Percentiles rank a stretch among this genome's conserved stretches.
Evolutionary conservation across 768 basidiomycete species (phyloP).

Genomic region (Mycena kentingensis): DNA sequence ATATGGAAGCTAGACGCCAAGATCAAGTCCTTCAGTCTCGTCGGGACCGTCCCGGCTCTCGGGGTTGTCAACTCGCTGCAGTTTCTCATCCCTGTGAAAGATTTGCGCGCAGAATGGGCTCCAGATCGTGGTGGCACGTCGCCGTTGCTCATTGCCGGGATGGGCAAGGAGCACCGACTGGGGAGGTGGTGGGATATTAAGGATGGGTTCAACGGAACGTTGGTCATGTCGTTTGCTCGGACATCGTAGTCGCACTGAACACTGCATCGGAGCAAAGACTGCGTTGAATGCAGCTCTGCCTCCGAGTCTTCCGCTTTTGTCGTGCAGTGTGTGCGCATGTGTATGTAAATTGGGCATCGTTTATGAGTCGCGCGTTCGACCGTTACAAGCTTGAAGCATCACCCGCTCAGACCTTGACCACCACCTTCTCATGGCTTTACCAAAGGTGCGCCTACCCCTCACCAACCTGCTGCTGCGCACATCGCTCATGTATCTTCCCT

Average conservation of each 20-base stretch:
- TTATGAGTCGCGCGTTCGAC: too few species aligned
- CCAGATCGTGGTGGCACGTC: constrained; percentile 28
- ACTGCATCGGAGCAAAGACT: too few species aligned
- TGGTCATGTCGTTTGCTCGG: constrained; percentile 62
- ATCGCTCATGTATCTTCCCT: constrained; percentile 12
- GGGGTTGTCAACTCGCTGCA: constrained; percentile 94
- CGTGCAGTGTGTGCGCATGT: too few species aligned
- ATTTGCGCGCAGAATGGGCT: constrained; percentile 46
- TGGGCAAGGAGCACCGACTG: constrained; percentile 86
- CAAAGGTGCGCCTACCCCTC: constrained; percentile 44
- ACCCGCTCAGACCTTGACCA: too few species aligned
- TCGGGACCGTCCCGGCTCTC: constrained; percentile 62
- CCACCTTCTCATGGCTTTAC: constrained; percentile 46
- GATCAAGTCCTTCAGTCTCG: constrained; percentile 71
- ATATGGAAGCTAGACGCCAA: constrained; percentile 88
- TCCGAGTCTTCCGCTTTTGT: too few species aligned
- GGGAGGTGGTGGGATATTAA: constrained; percentile 87
- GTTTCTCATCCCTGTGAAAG: constrained; percentile 58
- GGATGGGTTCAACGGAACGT: constrained; percentile 74
- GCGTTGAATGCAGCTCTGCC: too few species aligned
- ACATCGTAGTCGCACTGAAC: constrained; percentile 20
- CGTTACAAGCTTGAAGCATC: too few species aligned
- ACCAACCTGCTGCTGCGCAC: not conserved
- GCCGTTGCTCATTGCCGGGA: constrained; percentile 71
- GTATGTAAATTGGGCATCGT: too few species aligned